Percentiles rank a stretch among this genome's conserved stretches.
Conservation (phyloP, 2,329 filamentous ascomycete genomes). For the Septoria linicola region DNA sequence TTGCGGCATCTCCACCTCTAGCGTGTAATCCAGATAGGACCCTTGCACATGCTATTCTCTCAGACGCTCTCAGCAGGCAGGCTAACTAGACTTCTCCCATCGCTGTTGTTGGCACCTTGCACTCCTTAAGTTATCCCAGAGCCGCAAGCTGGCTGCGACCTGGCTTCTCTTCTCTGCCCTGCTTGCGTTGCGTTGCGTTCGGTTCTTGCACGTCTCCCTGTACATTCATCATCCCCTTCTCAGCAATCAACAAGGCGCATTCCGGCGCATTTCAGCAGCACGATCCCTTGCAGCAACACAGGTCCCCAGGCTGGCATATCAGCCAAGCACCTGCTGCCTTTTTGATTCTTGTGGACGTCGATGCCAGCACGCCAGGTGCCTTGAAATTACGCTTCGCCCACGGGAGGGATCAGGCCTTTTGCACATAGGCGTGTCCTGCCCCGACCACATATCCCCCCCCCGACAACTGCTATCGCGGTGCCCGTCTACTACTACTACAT, state of each 20-base stretch:
- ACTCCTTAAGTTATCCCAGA: background rate
- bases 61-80: background rate
- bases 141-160: constrained; percentile 11
- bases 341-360: constrained; percentile 11
- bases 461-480: constrained; percentile 21
- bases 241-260: constrained; percentile 10
- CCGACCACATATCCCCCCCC: constrained; percentile 25
- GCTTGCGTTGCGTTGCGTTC: background rate
- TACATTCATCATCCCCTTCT: constrained; percentile 2
- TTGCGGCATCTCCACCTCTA: too few species aligned
- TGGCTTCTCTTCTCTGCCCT: constrained; percentile 1
- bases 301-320: constrained; percentile 10
- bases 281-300: constrained; percentile 19
- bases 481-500: constrained; percentile 15
- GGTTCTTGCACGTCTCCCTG: background rate
- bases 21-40: too few species aligned
- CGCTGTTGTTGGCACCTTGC: background rate
- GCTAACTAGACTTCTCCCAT: background rate
- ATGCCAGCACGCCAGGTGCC: constrained; percentile 17
- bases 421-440: constrained; percentile 28
- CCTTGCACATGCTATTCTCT: too few species aligned
- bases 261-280: constrained; percentile 22
- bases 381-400: constrained; percentile 23
- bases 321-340: background rate
- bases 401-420: constrained; percentile 29